A percentile compares a stretch with the other conserved stretches of the same genome.
Conservation (phyloP, 352 stramenopile species). For the Pythium aquatile region DNA sequence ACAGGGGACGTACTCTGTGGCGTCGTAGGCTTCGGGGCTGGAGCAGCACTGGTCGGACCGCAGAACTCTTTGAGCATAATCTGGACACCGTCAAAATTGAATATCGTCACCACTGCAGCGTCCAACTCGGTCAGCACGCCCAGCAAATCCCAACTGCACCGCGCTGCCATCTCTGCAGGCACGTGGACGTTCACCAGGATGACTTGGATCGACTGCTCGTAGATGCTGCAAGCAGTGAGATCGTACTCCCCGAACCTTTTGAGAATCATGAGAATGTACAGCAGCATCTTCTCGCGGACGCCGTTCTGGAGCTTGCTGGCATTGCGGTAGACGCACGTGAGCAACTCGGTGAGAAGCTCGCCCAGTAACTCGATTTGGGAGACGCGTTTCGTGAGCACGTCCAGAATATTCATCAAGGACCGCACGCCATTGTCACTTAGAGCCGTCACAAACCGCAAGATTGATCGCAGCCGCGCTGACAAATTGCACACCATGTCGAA, state of each 20-base stretch:
- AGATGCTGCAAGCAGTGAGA: slow-evolving; percentile 41
- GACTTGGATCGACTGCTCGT: slow-evolving; percentile 56
- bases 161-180: slow-evolving; percentile 31
- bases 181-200: slow-evolving; percentile 46
- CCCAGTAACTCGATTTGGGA: slow-evolving; percentile 32
- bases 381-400: slow-evolving; percentile 32
- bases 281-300: slow-evolving; percentile 43
- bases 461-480: slow-evolving; percentile 8
- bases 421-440: slow-evolving; percentile 12
- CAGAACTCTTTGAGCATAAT: slow-evolving; percentile 56
- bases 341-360: slow-evolving; percentile 36
- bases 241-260: slow-evolving; percentile 55
- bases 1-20: slow-evolving; percentile 1
- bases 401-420: slow-evolving; percentile 32
- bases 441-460: slow-evolving; percentile 10
- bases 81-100: slow-evolving; percentile 60
- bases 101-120: slow-evolving; percentile 53
- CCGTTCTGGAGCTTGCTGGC: slow-evolving; percentile 33
- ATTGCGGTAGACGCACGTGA: slow-evolving; percentile 44
- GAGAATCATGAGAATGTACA: slow-evolving; percentile 53
- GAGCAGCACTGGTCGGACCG: slow-evolving; percentile 12
- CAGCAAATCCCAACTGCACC: slow-evolving; percentile 57
- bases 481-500: slow-evolving; percentile 26
- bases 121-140: slow-evolving; percentile 54
- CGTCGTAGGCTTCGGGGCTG: not conserved